phyloP scores from a whole-genome alignment of 2,329 filamentous ascomycete species.

The Phyllosticta citriasiana region DNA sequence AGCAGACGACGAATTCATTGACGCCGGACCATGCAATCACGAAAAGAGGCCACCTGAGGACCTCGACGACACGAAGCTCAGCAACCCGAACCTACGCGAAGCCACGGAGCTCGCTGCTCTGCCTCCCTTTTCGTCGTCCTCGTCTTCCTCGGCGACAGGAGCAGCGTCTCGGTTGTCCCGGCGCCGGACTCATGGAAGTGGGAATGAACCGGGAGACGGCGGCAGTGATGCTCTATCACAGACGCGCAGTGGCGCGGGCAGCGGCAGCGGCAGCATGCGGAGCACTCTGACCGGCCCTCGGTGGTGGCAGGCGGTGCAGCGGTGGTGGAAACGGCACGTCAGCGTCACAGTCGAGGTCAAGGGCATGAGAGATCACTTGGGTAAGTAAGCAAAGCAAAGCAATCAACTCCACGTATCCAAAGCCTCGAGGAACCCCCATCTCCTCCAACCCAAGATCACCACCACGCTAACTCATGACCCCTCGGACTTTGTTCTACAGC shows the following conservation, averaged over 20 bases:
- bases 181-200: not conserved
- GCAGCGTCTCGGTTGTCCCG: not conserved
- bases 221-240: not conserved
- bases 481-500: conserved; percentile 36
- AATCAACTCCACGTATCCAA: conserved; percentile 8
- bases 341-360: conserved; percentile 41
- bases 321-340: conserved; percentile 42
- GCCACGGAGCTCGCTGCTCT: conserved; percentile 3
- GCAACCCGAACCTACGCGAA: conserved; percentile 5
- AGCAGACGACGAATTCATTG: not conserved
- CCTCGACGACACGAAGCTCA: conserved; percentile 1
- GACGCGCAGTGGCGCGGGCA: conserved; percentile 13
- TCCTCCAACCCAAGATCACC: not conserved
- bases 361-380: conserved; percentile 46
- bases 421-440: conserved; percentile 1
- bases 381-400: conserved; percentile 26
- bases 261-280: conserved; percentile 11
- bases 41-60: not conserved
- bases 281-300: conserved; percentile 15
- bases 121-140: not conserved
- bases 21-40: not conserved
- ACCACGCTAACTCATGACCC: not conserved
- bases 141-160: not conserved
- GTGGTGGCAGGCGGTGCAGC: conserved; percentile 30
- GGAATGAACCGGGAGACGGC: not conserved